phyloP scores from a whole-genome alignment of 495 filamentous ascomycete species.

The Penicillium daleae region DNA sequence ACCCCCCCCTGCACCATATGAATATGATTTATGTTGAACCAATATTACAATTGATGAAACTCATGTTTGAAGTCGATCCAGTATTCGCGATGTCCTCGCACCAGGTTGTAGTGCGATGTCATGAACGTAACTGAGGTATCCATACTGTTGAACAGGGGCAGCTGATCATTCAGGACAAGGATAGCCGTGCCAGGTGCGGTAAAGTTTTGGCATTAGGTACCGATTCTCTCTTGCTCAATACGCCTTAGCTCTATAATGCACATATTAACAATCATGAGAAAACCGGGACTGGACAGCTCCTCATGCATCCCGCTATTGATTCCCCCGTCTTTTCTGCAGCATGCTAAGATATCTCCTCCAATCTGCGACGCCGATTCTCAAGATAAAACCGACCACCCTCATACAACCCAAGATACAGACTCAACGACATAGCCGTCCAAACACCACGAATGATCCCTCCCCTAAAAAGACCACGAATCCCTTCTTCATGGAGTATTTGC shows the following conservation, averaged over 20 bases:
- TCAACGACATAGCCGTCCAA: conserved; percentile 81
- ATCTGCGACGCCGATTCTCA: conserved; percentile 44
- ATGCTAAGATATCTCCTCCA: conserved; percentile 14
- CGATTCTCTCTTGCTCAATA: too few relatives aligned
- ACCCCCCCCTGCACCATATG: conserved; percentile 9
- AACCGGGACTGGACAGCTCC: not conserved
- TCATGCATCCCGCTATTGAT: not conserved
- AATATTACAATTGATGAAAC: not conserved
- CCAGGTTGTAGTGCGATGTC: too few relatives aligned
- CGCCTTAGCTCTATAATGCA: too few relatives aligned
- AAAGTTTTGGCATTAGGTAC: too few relatives aligned
- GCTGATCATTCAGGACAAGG: too few relatives aligned
- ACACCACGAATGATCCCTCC: conserved; percentile 74
- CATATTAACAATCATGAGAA: not conserved
- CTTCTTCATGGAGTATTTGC: conserved; percentile 64
- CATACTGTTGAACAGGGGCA: too few relatives aligned
- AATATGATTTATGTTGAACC: conserved; percentile 3
- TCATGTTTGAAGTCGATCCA: too few relatives aligned
- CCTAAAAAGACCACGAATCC: conserved; percentile 72
- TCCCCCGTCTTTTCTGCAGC: too few relatives aligned
- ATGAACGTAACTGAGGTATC: too few relatives aligned
- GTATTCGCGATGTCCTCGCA: too few relatives aligned
- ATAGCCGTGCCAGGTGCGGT: too few relatives aligned
- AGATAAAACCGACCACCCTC: conserved; percentile 77
- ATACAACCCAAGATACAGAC: conserved; percentile 85